These are phyloP conservation scores for Penicillium steckii DNA, from an alignment of 495 filamentous ascomycete genomes.

Conservation along the genomic window DNA sequence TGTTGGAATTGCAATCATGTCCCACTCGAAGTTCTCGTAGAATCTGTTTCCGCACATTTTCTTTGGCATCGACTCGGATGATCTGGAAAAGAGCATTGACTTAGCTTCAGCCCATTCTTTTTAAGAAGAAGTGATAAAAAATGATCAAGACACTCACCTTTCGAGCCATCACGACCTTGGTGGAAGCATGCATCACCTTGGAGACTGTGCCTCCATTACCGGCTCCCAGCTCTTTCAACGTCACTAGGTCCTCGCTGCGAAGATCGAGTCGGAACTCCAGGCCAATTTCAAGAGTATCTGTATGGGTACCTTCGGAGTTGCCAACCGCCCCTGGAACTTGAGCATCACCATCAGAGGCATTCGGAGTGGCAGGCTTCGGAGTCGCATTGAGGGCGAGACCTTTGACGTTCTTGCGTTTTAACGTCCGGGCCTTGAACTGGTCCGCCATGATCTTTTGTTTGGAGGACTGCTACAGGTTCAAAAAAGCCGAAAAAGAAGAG, in stretches of 20 bases:
- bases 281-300: slow-evolving; percentile 89
- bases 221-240: slow-evolving; percentile 90
- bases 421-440: slow-evolving; percentile 79
- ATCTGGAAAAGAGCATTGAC: slow-evolving; percentile 54
- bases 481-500: slow-evolving; percentile 8
- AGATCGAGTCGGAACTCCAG: slow-evolving; percentile 94
- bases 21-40: slow-evolving; percentile 96
- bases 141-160: slow-evolving; percentile 61
- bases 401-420: slow-evolving; percentile 98
- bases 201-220: slow-evolving; percentile 98
- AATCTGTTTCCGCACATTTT: slow-evolving; percentile 92
- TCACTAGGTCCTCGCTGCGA: slow-evolving; percentile 85
- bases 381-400: slow-evolving; percentile 80
- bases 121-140: neutral
- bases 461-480: slow-evolving; percentile 2
- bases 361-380: slow-evolving; percentile 53
- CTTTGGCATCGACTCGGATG: slow-evolving; percentile 97
- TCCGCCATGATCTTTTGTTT: slow-evolving; percentile 65
- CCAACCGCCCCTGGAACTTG: slow-evolving; percentile 59
- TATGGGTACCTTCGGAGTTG: slow-evolving; percentile 57
- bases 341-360: slow-evolving; percentile 57
- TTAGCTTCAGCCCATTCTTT: slow-evolving; percentile 5
- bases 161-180: slow-evolving; percentile 93
- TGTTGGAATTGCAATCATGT: slow-evolving; percentile 93
- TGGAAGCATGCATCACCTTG: slow-evolving; percentile 93